Evolutionary conservation across 352 stramenopile genomes (phyloP).

Genomic region (Phytophthora multivora): DNA sequence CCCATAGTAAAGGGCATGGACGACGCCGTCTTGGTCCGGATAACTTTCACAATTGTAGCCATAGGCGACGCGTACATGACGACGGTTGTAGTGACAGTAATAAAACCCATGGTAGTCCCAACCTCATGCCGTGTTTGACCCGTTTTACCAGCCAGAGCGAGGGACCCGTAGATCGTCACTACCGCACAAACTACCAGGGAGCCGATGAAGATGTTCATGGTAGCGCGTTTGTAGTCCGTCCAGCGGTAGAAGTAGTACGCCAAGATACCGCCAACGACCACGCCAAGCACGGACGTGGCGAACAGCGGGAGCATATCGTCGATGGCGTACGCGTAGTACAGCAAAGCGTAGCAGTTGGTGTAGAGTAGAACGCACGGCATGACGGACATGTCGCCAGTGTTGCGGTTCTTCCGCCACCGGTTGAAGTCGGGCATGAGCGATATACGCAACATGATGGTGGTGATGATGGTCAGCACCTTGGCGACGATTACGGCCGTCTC

Average conservation of each 20-base stretch:
- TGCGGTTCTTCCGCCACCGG: slow-evolving; percentile 33
- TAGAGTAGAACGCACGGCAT: slow-evolving; percentile 37
- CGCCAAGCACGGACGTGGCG: slow-evolving; percentile 42
- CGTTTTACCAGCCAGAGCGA: slow-evolving; percentile 32
- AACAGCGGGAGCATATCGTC: slow-evolving; percentile 54
- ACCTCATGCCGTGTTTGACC: slow-evolving; percentile 26
- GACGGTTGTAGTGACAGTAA: slow-evolving; percentile 43
- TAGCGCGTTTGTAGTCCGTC: slow-evolving; percentile 29
- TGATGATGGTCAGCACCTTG: slow-evolving; percentile 36
- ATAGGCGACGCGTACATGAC: slow-evolving; percentile 53
- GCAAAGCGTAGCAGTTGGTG: slow-evolving; percentile 33
- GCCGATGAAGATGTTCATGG: slow-evolving; percentile 31
- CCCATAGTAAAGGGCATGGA: slow-evolving; percentile 59
- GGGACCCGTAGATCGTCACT: slow-evolving; percentile 32
- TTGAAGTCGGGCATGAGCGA: slow-evolving; percentile 41
- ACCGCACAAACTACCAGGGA: slow-evolving; percentile 29
- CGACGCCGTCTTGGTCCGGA: slow-evolving; percentile 44
- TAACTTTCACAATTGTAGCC: slow-evolving; percentile 39
- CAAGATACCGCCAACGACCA: slow-evolving; percentile 38
- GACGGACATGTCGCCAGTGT: slow-evolving; percentile 40
- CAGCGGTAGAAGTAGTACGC: slow-evolving; percentile 48
- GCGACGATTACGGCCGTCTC: slow-evolving; percentile 24
- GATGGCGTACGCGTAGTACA: slow-evolving; percentile 56
- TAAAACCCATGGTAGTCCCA: slow-evolving; percentile 33
- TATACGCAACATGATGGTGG: slow-evolving; percentile 32